Conservation (phyloP, 495 filamentous ascomycete genomes). For the Penicillium coffeae region DNA sequence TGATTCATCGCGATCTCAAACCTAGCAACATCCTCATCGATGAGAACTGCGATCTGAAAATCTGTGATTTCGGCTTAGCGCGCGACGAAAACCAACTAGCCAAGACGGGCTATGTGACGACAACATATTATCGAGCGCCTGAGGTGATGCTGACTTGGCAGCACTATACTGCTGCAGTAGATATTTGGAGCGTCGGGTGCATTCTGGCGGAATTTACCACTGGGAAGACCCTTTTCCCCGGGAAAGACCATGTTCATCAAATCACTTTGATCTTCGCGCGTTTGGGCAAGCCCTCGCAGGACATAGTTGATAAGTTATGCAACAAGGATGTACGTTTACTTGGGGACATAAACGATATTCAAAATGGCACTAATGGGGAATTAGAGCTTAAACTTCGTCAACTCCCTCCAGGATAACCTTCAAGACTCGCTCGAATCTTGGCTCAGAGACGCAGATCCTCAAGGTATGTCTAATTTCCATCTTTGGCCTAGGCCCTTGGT, state of each 20-base stretch:
- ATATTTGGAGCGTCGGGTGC: constrained; percentile 98
- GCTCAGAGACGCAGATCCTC: constrained; percentile 4
- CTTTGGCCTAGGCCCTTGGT: background rate
- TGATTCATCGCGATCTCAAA: constrained; percentile 96
- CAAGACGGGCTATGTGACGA: constrained; percentile 99
- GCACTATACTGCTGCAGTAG: constrained; percentile 98
- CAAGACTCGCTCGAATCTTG: background rate
- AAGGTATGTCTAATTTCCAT: constrained; percentile 8
- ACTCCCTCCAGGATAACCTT: too few relatives aligned
- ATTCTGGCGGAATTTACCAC: constrained; percentile 99
- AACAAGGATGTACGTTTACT: constrained; percentile 82
- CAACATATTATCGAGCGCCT: constrained; percentile 94
- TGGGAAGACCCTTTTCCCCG: constrained; percentile 95
- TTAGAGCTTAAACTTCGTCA: constrained; percentile 93
- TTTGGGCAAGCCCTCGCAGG: constrained; percentile 94
- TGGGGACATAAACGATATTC: too few relatives aligned
- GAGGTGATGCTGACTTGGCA: constrained; percentile 99
- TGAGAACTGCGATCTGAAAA: constrained; percentile 98
- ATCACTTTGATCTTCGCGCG: constrained; percentile 99
- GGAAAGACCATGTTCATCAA: constrained; percentile 98
- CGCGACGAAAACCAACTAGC: constrained; percentile 98
- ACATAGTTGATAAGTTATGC: constrained; percentile 97
- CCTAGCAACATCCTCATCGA: constrained; percentile 99
- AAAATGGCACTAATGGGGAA: background rate
- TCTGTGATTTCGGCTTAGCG: constrained; percentile 96